These are phyloP conservation scores for Carex arenaria DNA, from an alignment of 202 grass and related monocot genomes.

Conservation along the genomic window DNA sequence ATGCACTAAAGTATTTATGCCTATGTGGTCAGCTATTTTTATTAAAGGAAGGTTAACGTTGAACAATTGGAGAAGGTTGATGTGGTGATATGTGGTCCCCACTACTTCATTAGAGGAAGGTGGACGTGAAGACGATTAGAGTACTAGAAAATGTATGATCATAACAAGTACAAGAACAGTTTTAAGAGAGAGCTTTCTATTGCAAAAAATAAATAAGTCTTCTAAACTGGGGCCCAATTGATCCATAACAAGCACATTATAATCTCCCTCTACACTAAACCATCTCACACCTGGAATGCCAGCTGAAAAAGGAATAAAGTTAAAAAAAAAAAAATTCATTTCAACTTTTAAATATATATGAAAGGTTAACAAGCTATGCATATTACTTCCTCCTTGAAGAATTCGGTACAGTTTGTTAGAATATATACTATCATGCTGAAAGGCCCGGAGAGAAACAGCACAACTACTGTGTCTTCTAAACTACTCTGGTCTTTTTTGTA, in stretches of 20 bases:
- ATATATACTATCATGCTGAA: slow-evolving; percentile 9
- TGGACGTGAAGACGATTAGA: no score
- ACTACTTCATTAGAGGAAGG: no score
- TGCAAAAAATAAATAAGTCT: no score
- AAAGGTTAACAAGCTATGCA: slow-evolving; percentile 11
- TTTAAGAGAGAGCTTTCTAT: no score
- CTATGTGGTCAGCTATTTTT: no score
- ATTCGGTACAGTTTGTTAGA: slow-evolving; percentile 47
- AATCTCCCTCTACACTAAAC: slow-evolving; percentile 87
- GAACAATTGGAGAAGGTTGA: no score
- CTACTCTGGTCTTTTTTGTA: no score
- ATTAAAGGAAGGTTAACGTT: no score
- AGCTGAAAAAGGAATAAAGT: slow-evolving; percentile 31
- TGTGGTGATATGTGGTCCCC: no score
- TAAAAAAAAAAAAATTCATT: no score
- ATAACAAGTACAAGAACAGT: not conserved
- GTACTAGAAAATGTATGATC: no score
- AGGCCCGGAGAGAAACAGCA: slow-evolving; percentile 5
- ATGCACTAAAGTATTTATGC: no score
- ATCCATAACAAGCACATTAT: slow-evolving; percentile 88
- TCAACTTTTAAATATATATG: not conserved
- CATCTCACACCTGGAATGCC: slow-evolving; percentile 73
- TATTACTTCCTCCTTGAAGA: slow-evolving; percentile 87
- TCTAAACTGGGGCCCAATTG: slow-evolving; percentile 21
- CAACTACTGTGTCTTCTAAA: not conserved